Evolutionary conservation across 2,329 filamentous ascomycete genomes (phyloP).

Genomic region (Arthroderma sp.): DNA sequence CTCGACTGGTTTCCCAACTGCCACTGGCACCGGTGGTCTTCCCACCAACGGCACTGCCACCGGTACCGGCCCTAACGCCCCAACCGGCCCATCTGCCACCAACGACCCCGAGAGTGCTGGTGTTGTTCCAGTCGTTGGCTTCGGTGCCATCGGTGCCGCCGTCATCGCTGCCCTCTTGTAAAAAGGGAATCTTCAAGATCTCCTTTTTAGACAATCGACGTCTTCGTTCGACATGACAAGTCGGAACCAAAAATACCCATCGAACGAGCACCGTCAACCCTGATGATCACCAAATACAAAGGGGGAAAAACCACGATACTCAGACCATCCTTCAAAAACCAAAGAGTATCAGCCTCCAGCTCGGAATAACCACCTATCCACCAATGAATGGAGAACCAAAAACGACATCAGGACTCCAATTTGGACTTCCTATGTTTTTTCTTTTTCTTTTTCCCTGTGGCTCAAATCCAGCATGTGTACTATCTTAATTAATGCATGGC

Average conservation of each 20-base stretch:
- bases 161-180: constrained; percentile 32
- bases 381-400: too few relatives aligned
- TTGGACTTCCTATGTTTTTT: too few relatives aligned
- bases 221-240: background rate
- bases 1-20: constrained; percentile 4
- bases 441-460: too few relatives aligned
- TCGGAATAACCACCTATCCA: too few relatives aligned
- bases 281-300: too few relatives aligned
- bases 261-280: too few relatives aligned
- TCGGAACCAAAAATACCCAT: background rate
- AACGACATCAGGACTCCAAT: too few relatives aligned
- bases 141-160: constrained; percentile 29
- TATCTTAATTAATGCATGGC: too few relatives aligned
- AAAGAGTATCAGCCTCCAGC: too few relatives aligned
- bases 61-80: constrained; percentile 8
- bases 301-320: too few relatives aligned
- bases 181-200: constrained; percentile 6
- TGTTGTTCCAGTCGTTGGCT: constrained; percentile 8
- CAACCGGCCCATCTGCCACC: constrained; percentile 1
- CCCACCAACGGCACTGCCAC: constrained; percentile 11
- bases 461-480: too few relatives aligned
- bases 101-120: constrained; percentile 6
- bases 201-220: background rate
- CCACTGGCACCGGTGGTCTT: constrained; percentile 1
- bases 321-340: too few relatives aligned